Evolutionary conservation across 1,139 yeast genomes (phyloP), one percentile per base, ranked within the genome.

Genomic region (Ogataea hybrid): DNA sequence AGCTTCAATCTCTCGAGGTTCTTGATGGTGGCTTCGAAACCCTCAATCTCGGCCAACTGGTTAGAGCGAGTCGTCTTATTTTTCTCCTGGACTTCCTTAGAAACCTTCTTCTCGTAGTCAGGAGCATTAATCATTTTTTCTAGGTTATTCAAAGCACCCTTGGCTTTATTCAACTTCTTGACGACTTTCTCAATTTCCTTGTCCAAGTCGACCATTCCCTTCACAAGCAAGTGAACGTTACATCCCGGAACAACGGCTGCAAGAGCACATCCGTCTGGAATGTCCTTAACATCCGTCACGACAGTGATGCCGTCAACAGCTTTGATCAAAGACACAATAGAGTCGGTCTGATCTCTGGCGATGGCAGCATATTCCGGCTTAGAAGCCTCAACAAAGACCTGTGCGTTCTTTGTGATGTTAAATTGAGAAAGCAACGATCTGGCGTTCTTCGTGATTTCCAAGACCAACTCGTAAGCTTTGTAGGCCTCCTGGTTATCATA

Each of bases 191-290:
- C 62, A 58, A 92, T 86, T 68, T 92, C 97, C 39, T 85, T 83
- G 57, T 89, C 97, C 57, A 90, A 78, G 63, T 92, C 97, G 56
- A 92, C 81, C 63, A 86, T 94, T 43, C 97, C 97, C 74, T 88
- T 88, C 46, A 92, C 97, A 62, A 92, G 75, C 28, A 90, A 79
- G 59, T 87, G 96, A 28, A 90, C 97, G 49, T 83, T 84, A 61
- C 88, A 82, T 39, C 79, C 84, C 34, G 95, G 84, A 44, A 79
- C 79, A 48, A 90, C 85, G 40, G 95, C 78, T 54, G 81, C 82
- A 53, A 88, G 77, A 34, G 94, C 96, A 65, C 96, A 87, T 34
- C 98, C 98, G 44, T 81, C 78, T 52, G 97, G 97, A 50, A 84
- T 77, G 12, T 77, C 75, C 29, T 66, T 61, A 21, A 68, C 65